A percentile compares a stretch with the other conserved stretches of the same genome.
These are phyloP conservation scores for Trichosporon coremiiforme DNA, from an alignment of 1,284 basidiomycete genomes.

Conservation along the genomic window DNA sequence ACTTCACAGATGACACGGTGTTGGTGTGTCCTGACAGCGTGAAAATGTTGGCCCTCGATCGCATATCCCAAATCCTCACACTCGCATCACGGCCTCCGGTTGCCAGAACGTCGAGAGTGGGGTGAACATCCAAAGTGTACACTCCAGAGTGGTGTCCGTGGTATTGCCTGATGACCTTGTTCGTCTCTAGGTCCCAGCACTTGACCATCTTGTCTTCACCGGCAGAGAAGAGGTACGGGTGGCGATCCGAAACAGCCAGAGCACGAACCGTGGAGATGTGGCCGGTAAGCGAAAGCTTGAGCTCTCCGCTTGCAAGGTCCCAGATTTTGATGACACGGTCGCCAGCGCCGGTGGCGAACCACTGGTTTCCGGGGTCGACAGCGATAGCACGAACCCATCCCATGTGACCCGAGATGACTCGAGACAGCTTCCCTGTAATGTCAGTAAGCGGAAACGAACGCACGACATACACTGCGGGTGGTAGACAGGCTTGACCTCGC, in stretches of 20 bases:
- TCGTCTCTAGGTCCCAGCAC: conserved; percentile 98
- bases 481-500: conserved; percentile 89
- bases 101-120: conserved; percentile 91
- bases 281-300: conserved; percentile 93
- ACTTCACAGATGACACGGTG: conserved; percentile 91
- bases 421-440: conserved; percentile 68
- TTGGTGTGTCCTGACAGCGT: conserved; percentile 90
- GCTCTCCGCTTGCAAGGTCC: conserved; percentile 93
- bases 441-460: not conserved
- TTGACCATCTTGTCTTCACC: conserved; percentile 99
- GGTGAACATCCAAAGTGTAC: conserved; percentile 84
- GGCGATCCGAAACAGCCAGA: conserved; percentile 84
- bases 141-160: conserved; percentile 97
- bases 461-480: conserved; percentile 69
- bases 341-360: conserved; percentile 97
- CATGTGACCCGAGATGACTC: conserved; percentile 96
- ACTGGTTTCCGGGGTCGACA: conserved; percentile 96
- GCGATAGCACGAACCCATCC: conserved; percentile 98
- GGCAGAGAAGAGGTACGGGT: conserved; percentile 96
- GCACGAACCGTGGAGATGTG: conserved; percentile 97
- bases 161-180: conserved; percentile 98
- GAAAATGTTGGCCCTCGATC: conserved; percentile 93
- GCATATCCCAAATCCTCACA: conserved; percentile 97
- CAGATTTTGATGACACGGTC: conserved; percentile 99
- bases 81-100: conserved; percentile 93